Conservation (phyloP, 129 eudicot genomes). For the Chrysanthemum lavandulifolium region DNA sequence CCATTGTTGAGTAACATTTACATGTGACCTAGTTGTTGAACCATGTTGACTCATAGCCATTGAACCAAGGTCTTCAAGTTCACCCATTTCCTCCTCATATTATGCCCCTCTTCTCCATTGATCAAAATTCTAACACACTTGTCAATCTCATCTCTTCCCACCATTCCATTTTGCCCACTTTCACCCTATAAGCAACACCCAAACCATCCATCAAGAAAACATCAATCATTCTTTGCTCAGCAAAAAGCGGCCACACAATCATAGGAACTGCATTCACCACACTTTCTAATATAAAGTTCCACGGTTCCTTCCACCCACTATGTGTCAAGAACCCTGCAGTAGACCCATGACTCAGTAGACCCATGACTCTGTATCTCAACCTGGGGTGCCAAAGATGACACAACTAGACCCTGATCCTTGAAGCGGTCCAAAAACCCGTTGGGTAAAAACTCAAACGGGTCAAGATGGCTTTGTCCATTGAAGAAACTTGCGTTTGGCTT, state of each 20-base stretch:
- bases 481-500: too few species aligned
- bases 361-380: too few species aligned
- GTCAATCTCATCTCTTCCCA: conserved; percentile 31
- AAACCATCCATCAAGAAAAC: conserved; percentile 26
- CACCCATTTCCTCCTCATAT: conserved; percentile 23
- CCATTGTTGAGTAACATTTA: conserved; percentile 13
- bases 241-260: conserved; percentile 46
- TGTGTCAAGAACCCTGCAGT: conserved; percentile 38
- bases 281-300: conserved; percentile 23
- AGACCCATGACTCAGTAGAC: too few species aligned
- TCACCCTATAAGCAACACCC: conserved; percentile 27
- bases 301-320: conserved; percentile 41
- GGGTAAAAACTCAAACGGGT: too few species aligned
- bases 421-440: too few species aligned
- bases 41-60: conserved; percentile 28
- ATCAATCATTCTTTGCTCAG: conserved; percentile 38
- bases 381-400: too few species aligned
- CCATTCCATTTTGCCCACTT: conserved; percentile 34
- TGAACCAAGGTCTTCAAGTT: conserved; percentile 2
- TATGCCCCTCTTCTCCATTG: conserved; percentile 30
- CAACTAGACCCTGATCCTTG: too few species aligned
- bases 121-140: conserved; percentile 26
- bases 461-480: too few species aligned
- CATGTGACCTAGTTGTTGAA: conserved; percentile 25
- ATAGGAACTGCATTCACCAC: conserved; percentile 36